Evolutionary conservation across 2,329 filamentous ascomycete genomes (phyloP).

Genomic region (Mollisiaceae sp.): DNA sequence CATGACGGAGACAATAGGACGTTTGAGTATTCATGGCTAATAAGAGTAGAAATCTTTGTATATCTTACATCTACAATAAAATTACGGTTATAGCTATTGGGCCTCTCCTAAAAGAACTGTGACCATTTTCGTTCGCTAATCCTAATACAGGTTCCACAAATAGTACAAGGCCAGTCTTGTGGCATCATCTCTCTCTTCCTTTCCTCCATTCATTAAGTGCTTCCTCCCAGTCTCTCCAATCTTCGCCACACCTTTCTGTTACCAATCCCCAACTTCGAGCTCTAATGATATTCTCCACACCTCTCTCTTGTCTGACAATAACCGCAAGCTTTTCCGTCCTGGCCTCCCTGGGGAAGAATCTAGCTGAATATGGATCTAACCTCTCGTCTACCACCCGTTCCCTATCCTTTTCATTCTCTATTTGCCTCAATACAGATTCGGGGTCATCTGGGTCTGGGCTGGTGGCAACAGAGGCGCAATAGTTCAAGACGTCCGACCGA

Average conservation of each 20-base stretch:
- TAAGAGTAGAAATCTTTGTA: constrained; percentile 3
- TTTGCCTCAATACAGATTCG: constrained; percentile 70
- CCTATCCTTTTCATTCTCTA: constrained; percentile 71
- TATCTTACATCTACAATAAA: neutral
- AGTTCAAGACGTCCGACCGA: constrained; percentile 82
- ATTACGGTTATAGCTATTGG: neutral
- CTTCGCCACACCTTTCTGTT: constrained; percentile 72
- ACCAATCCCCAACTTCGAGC: constrained; percentile 82
- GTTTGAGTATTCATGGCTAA: too few species aligned
- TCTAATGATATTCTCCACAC: constrained; percentile 80
- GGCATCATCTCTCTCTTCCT: constrained; percentile 20
- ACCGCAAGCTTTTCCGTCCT: constrained; percentile 80
- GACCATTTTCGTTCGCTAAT: neutral
- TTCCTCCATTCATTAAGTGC: constrained; percentile 67
- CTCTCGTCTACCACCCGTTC: constrained; percentile 84
- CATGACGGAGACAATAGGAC: neutral
- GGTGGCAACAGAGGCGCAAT: constrained; percentile 87
- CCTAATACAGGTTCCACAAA: neutral
- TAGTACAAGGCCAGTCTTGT: neutral
- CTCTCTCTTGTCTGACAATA: constrained; percentile 74
- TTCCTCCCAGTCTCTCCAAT: constrained; percentile 65
- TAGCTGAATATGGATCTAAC: constrained; percentile 86
- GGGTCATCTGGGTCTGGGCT: constrained; percentile 88
- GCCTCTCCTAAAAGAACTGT: neutral
- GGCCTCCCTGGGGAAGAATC: constrained; percentile 81